These are phyloP conservation scores for Chytriomyces sp. DNA, from an alignment of 192 early-diverging fungal species.

Conservation along the genomic window DNA sequence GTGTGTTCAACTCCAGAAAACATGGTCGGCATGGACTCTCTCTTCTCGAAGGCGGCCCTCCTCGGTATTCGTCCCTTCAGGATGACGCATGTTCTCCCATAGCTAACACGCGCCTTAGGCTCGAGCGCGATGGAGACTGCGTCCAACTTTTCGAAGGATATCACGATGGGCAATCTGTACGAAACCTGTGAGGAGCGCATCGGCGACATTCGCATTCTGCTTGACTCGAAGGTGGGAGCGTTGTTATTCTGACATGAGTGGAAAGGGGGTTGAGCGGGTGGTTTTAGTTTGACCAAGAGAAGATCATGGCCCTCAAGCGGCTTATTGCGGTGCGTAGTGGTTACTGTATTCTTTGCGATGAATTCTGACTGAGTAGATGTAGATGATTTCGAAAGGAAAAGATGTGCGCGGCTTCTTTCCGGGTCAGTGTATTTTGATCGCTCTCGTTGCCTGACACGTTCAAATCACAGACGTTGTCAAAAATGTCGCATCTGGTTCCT, in stretches of 20 bases:
- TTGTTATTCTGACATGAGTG: too few species aligned
- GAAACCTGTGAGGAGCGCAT: slow-evolving; percentile 89
- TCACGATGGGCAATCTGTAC: slow-evolving; percentile 87
- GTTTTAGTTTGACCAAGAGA: slow-evolving; percentile 77
- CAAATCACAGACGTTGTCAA: slow-evolving; percentile 83
- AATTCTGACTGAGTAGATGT: too few species aligned
- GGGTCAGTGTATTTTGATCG: slow-evolving; percentile 29
- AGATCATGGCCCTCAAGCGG: slow-evolving; percentile 88
- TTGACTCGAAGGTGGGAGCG: slow-evolving; percentile 68
- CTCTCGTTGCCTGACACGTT: slow-evolving; percentile 23
- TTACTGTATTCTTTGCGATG: not conserved
- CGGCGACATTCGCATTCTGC: slow-evolving; percentile 68
- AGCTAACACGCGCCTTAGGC: slow-evolving; percentile 4
- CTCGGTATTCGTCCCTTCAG: not conserved
- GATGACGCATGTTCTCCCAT: not conserved
- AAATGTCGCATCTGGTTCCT: slow-evolving; percentile 88
- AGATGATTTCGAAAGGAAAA: slow-evolving; percentile 88
- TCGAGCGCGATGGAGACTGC: slow-evolving; percentile 41
- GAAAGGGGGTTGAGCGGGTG: not conserved
- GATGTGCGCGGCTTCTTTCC: slow-evolving; percentile 86
- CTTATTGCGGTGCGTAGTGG: slow-evolving; percentile 74
- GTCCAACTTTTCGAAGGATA: slow-evolving; percentile 52
- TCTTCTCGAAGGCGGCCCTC: slow-evolving; percentile 28
- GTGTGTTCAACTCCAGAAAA: too few species aligned
- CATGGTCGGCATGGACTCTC: slow-evolving; percentile 30